Conservation (phyloP, 495 filamentous ascomycete species). For the Chlorociboria aeruginascens region DNA sequence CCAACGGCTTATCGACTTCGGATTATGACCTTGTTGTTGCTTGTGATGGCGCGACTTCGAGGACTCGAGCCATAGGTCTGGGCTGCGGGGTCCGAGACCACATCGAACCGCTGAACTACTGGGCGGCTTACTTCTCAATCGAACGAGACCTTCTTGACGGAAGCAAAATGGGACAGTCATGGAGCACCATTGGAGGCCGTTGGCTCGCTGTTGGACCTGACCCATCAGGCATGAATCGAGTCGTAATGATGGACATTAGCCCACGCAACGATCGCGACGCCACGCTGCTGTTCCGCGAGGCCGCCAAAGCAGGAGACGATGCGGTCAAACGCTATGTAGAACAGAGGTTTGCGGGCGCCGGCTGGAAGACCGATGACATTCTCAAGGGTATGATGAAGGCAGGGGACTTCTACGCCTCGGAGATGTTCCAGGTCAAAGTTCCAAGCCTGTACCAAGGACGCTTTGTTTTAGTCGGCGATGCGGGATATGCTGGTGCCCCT, state of each 20-base stretch:
- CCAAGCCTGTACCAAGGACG: conserved; percentile 30
- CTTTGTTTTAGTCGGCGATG: conserved; percentile 31
- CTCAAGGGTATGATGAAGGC: conserved; percentile 25
- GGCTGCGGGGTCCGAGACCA: conserved; percentile 28
- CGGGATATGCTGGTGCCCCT: conserved; percentile 26
- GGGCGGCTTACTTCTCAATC: conserved; percentile 31
- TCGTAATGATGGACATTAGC: conserved; percentile 23
- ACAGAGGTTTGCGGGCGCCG: conserved; percentile 27
- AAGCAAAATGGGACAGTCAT: conserved; percentile 23
- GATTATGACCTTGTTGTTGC: conserved; percentile 37
- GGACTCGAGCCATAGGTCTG: conserved; percentile 35
- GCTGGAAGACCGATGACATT: conserved; percentile 31
- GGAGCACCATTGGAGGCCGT: conserved; percentile 27
- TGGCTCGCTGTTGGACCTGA: conserved; percentile 25
- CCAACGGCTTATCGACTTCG: conserved; percentile 24
- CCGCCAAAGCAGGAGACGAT: conserved; percentile 26
- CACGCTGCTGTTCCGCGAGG: conserved; percentile 25
- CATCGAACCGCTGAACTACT: conserved; percentile 24
- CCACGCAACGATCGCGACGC: conserved; percentile 18
- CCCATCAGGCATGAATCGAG: conserved; percentile 19
- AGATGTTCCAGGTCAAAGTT: conserved; percentile 23
- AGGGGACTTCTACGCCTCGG: conserved; percentile 37
- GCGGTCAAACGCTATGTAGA: conserved; percentile 30
- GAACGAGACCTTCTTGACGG: conserved; percentile 26
- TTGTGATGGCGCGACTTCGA: conserved; percentile 36